Evolutionary conservation across 805 yeast genomes (phyloP).

Genomic region (Starmera caribaea): DNA sequence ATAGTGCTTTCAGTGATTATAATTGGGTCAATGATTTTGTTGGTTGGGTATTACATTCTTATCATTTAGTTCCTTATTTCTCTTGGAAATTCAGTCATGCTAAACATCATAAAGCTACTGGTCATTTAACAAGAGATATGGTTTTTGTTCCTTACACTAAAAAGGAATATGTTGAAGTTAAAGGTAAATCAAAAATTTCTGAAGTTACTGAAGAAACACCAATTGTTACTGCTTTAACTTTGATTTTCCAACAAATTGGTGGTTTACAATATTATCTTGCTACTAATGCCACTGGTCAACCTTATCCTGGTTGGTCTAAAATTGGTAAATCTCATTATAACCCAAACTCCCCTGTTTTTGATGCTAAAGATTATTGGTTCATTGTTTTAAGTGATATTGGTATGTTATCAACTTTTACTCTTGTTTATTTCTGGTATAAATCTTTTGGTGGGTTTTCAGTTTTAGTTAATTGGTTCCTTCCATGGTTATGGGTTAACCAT

Average conservation of each 20-base stretch:
- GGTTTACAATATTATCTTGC: constrained; percentile 67
- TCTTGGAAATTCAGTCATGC: constrained; percentile 81
- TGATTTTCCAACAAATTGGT: constrained; percentile 61
- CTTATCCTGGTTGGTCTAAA: constrained; percentile 37
- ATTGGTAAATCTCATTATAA: constrained; percentile 54
- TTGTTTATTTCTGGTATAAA: constrained; percentile 40
- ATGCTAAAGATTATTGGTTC: constrained; percentile 61
- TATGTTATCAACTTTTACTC: constrained; percentile 40
- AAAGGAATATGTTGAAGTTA: too few species aligned
- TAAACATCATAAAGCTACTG: constrained; percentile 87
- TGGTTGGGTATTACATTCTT: constrained; percentile 80
- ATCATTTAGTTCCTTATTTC: constrained; percentile 73
- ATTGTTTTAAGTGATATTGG: constrained; percentile 70
- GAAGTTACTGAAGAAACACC: constrained; percentile 76
- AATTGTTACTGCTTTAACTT: constrained; percentile 42
- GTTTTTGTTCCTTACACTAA: constrained; percentile 71
- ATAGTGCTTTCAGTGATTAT: constrained; percentile 72
- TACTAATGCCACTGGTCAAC: constrained; percentile 72
- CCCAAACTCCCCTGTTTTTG: constrained; percentile 69
- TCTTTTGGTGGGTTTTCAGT: constrained; percentile 62
- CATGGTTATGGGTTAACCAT: constrained; percentile 76
- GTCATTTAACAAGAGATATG: constrained; percentile 74
- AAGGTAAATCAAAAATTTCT: too few species aligned
- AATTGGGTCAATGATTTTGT: constrained; percentile 64
- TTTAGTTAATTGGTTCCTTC: constrained; percentile 66